Percentiles rank a stretch among this genome's conserved stretches.
Evolutionary conservation across 768 basidiomycete genomes (phyloP).

Genomic region (Hydnomerulius pinastri): DNA sequence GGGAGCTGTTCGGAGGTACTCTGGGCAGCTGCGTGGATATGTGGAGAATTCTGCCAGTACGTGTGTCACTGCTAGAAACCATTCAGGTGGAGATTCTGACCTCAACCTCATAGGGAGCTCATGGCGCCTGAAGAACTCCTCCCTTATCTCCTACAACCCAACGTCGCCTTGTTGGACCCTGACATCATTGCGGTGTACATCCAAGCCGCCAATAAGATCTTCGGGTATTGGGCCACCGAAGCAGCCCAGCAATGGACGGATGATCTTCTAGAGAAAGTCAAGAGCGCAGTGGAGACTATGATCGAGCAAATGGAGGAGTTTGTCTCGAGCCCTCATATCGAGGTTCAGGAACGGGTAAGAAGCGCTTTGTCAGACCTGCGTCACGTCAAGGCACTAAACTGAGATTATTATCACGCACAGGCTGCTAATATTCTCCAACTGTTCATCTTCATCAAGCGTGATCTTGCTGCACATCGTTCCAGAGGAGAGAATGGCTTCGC

Average conservation of each 20-base stretch:
- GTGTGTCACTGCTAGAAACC: slow-evolving; percentile 25
- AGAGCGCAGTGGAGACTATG: slow-evolving; percentile 61
- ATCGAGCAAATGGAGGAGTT: slow-evolving; percentile 61
- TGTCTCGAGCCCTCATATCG: slow-evolving; percentile 65
- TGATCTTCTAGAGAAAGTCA: slow-evolving; percentile 66
- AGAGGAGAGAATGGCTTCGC: slow-evolving; percentile 38
- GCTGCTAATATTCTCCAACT: slow-evolving; percentile 81
- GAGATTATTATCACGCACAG: slow-evolving; percentile 38
- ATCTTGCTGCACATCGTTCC: slow-evolving; percentile 59
- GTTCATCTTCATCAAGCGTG: slow-evolving; percentile 74
- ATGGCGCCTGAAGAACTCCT: slow-evolving; percentile 74
- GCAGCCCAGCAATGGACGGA: slow-evolving; percentile 77
- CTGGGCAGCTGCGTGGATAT: slow-evolving; percentile 96
- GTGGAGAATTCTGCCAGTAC: slow-evolving; percentile 91
- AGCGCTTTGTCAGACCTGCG: neutral
- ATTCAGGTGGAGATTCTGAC: neutral
- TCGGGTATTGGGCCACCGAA: slow-evolving; percentile 81
- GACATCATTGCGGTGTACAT: slow-evolving; percentile 79
- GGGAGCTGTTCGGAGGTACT: slow-evolving; percentile 83
- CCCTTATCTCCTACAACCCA: slow-evolving; percentile 64
- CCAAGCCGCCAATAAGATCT: slow-evolving; percentile 82
- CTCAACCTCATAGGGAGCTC: slow-evolving; percentile 58
- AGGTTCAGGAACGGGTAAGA: slow-evolving; percentile 90
- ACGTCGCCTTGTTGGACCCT: slow-evolving; percentile 54
- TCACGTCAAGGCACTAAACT: neutral